Base-by-base conservation (phyloP, 306 rosid species). In the Gynostemma pentaphyllum region DNA sequence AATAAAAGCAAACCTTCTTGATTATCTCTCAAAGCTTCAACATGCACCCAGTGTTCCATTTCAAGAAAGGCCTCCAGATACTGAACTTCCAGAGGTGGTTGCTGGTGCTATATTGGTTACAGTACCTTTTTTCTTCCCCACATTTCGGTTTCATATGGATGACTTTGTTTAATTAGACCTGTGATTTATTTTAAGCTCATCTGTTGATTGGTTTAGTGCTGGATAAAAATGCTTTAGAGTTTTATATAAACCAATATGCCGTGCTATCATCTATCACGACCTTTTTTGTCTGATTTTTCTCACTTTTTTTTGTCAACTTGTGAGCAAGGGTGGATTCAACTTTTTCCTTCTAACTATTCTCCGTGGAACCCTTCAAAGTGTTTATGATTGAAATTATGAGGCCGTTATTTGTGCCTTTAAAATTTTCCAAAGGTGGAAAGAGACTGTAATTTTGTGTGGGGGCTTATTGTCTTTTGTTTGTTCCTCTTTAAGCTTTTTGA, bases 21-120 rank as follows among this genome's bases (percentile, higher is more conserved):
- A 81, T 32, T 65, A 87, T 68, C 89, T 87, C 61, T 82, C 95
- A 64, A 80, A 74, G 75, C 77, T 87, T 81, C 95, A 82, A 72
- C 95, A 87, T 80, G 92, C 89, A 45, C 95, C 95, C 30, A 87
- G 92, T 70, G 89, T 82, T 70, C 85, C 69, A 68, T 87, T 87
- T 70, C 92, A 80, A 55, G 95, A 79, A 82, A 82, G 89, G 41
- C 95, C 89, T 53, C 95, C 95, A 40, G 92, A 82, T 71, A 66
- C 74, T 75, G 87, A 87, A 57, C 72, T 79, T 46, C 87, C 87
- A 46, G 95, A 85, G 92, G 95, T 87, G 71, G 32, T 53, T 56
- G 29, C 26, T 30, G 22, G 26, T 9, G n/a, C 39, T 30, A 63
- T 27, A 3, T 10, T 62, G 34, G 37, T 62, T 62, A 14, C 23